phyloP scores from a whole-genome alignment of 208 protist genomes.

The Trypanosoma cruzi region DNA sequence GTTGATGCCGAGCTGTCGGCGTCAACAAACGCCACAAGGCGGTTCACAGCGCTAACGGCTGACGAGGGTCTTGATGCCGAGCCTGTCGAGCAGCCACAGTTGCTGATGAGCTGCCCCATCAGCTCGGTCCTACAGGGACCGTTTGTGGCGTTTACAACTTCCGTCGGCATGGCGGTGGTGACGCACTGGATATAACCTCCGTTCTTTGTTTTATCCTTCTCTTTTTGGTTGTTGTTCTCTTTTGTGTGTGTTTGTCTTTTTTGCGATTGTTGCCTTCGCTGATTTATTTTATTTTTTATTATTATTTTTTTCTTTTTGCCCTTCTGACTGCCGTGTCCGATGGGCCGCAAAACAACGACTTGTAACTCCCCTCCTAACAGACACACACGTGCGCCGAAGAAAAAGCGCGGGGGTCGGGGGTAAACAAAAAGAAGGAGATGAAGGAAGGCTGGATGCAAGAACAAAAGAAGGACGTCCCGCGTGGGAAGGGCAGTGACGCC shows the following conservation, averaged over 20 bases:
- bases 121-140: not conserved
- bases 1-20: not conserved
- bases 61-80: not conserved
- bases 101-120: conserved; percentile 8
- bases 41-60: not conserved
- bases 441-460: too few relatives aligned
- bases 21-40: conserved; percentile 11
- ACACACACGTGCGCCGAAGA: too few relatives aligned
- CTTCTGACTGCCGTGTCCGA: too few relatives aligned
- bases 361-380: too few relatives aligned
- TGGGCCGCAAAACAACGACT: too few relatives aligned
- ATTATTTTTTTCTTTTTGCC: too few relatives aligned
- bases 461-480: too few relatives aligned
- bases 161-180: not conserved
- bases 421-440: too few relatives aligned
- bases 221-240: not conserved
- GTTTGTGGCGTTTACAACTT: not conserved
- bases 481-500: too few relatives aligned
- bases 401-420: too few relatives aligned
- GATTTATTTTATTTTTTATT: too few relatives aligned
- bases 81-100: not conserved
- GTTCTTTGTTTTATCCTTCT: not conserved
- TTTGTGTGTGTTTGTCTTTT: not conserved
- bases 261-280: not conserved
- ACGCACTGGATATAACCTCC: not conserved